Base-by-base conservation (phyloP, 495 filamentous ascomycete species). In the Symbiotaphrina buchneri region DNA sequence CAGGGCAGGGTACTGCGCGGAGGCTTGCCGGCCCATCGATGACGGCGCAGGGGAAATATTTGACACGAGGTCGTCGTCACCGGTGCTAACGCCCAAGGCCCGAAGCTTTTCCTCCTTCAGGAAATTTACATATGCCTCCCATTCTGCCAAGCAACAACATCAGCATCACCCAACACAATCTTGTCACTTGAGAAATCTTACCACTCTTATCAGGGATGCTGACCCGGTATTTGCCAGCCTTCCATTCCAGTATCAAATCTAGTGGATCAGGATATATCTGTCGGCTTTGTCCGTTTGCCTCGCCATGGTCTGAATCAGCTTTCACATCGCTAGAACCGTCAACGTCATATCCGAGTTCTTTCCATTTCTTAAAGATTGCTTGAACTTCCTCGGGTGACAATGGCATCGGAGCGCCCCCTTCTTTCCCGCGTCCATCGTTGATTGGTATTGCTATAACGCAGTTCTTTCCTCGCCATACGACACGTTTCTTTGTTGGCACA, bases 91-190 rank as follows among this genome's bases (percentile, higher is more conserved):
- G 27, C 87, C 87, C 27, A 97, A 61, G 30, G 83, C 81, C 21
- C 78, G 70, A 24, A 97, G 59, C 52, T 91, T 97, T 36, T 83
- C 76, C 50, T 97, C 87, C 42, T 72, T 71, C 31, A 94, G 48
- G 31, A 65, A 62, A 28, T 73, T 58, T 19, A 85, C 76, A 51
- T 95, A 93, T 10, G 62, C 53, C 44, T 80, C 71, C 85, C 87
- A 94, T 18, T 74, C 76, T 51, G 51, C 47, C n/a, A 38, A 26
- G 16, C 33, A 11, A 5, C n/a, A 33, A 11, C 10, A 10, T 15
- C 3, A 19, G 2, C 28, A 47, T 51, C 38, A 39, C 58, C 55
- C 53, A 42, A 60, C 14, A 17, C 7, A 1, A 2, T 33, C 16
- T 1, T 13, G 23, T 35, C 19, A 15, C 21, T n/a, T 16, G 28